Base-by-base conservation (phyloP, 192 early-diverging fungal species). In the Podila minutissima region DNA sequence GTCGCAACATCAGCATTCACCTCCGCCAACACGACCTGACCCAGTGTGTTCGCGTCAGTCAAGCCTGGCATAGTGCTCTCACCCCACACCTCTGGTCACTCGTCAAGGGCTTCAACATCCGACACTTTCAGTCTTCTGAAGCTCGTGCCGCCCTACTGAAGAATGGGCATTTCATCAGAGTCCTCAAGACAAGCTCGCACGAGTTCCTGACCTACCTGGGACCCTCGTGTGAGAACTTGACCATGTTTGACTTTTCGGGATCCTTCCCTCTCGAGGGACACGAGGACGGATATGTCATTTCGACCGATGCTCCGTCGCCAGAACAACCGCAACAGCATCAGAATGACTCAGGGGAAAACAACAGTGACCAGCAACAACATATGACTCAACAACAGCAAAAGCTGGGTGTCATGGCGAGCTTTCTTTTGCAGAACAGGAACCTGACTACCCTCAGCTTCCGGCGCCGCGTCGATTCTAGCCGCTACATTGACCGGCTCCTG, bases 21-120 rank as follows among this genome's bases (percentile, higher is more conserved):
- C 59, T 61, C 29, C 59, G 59, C 31, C 59, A 32, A 17, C 59
- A 55, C 24, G 53, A 55, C 24, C 53, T 55, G 8, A 26, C 53
- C 20, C 53, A 55, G 17, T 55, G 20, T n/a, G 53, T 55, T 10
- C 53, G 19, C 8, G 53, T 55, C 22, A 55, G 24, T 22, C 20
- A 55, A 4, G 22, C 53, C 24, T 55, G 53, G n/a, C 17, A 55
- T 17, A 26, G 24, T 9, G 22, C 53, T 55, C 24, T 55, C 22
- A 55, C 53, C 17, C 53, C 53, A 10, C 53, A 55, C 6, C 53
- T 55, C 22, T 55, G 53, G 53, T n/a, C 53, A 9, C 53, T 55
- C 53, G 53, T 55, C 53, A 55, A 55, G 53, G 53, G n/a, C n/a
- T 55, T 55, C 53, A 55, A 55, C n/a, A 26, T 55, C 53, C 53